Percentiles rank a stretch among this genome's conserved stretches.
Conservation (phyloP, 1,284 basidiomycete species). For the Cryptococcus sp. region DNA sequence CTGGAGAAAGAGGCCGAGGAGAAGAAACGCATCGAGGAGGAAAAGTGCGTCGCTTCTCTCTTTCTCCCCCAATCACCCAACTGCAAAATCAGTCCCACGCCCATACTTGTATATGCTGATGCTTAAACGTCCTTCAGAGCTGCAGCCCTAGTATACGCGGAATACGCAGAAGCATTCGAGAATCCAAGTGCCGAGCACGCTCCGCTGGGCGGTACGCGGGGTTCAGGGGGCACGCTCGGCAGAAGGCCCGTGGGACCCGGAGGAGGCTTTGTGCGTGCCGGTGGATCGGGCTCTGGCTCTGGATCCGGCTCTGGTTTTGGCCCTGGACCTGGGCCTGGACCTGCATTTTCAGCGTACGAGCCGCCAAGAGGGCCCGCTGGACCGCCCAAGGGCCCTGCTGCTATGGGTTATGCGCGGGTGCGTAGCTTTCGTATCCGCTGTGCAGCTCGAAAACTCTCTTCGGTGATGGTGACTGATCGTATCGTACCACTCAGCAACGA, state of each 20-base stretch:
- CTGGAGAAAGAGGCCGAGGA: slow-evolving; percentile 85
- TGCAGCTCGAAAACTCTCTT: not conserved
- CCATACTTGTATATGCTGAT: too few relatives aligned
- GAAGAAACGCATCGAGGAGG: slow-evolving; percentile 76
- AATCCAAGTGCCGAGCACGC: slow-evolving; percentile 59
- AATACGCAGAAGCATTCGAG: slow-evolving; percentile 84
- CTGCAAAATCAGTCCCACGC: too few relatives aligned
- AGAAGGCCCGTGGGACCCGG: slow-evolving; percentile 29
- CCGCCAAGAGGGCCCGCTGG: not conserved
- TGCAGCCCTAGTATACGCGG: slow-evolving; percentile 64
- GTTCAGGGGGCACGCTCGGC: slow-evolving; percentile 9
- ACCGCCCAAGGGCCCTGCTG: slow-evolving; percentile 53
- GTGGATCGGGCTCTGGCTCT: slow-evolving; percentile 24
- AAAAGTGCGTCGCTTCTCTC: slow-evolving; percentile 44
- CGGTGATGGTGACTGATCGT: not conserved
- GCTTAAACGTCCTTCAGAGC: slow-evolving; percentile 29
- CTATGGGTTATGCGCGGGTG: slow-evolving; percentile 43
- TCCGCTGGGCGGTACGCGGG: slow-evolving; percentile 21
- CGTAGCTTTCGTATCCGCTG: slow-evolving; percentile 29
- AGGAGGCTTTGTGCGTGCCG: slow-evolving; percentile 75
- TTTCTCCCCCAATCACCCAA: not conserved
- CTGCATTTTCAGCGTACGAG: not conserved
- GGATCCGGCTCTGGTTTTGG: too few relatives aligned
- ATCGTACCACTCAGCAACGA: not conserved
- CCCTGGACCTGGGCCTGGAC: not conserved